These are phyloP conservation scores for Fusarium albidum DNA, from an alignment of 2,329 filamentous ascomycete genomes.

Conservation along the genomic window DNA sequence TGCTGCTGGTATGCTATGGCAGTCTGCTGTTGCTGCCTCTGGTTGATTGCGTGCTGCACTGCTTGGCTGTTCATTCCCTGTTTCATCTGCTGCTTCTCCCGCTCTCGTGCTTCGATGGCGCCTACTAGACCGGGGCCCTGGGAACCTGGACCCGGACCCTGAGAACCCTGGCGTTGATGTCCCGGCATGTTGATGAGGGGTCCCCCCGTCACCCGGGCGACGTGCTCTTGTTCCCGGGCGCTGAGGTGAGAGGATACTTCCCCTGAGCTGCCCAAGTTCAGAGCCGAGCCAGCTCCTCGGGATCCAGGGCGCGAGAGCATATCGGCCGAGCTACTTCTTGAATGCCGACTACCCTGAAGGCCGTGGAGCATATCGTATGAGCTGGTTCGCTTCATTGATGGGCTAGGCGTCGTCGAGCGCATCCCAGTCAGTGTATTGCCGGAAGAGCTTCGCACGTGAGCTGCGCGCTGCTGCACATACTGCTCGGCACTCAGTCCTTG, in stretches of 20 bases:
- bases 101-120: slow-evolving; percentile 81
- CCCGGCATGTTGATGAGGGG: slow-evolving; percentile 75
- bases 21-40: slow-evolving; percentile 60
- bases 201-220: slow-evolving; percentile 82
- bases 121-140: slow-evolving; percentile 73
- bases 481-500: slow-evolving; percentile 78
- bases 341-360: slow-evolving; percentile 44
- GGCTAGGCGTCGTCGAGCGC: slow-evolving; percentile 38
- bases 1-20: slow-evolving; percentile 51
- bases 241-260: slow-evolving; percentile 69
- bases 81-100: slow-evolving; percentile 76
- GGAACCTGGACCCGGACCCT: slow-evolving; percentile 59
- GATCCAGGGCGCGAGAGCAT: slow-evolving; percentile 64
- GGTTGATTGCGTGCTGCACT: slow-evolving; percentile 33
- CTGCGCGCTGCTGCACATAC: slow-evolving; percentile 80
- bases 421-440: slow-evolving; percentile 51
- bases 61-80: slow-evolving; percentile 63
- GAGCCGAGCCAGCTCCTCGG: slow-evolving; percentile 61
- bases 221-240: slow-evolving; percentile 86
- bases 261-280: slow-evolving; percentile 55
- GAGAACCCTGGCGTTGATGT: slow-evolving; percentile 57
- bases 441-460: slow-evolving; percentile 68
- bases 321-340: slow-evolving; percentile 54
- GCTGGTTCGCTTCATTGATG: slow-evolving; percentile 48
- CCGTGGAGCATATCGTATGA: slow-evolving; percentile 51